Evolutionary conservation across 371 early-diverging fungal genomes (phyloP).

Genomic region (Cokeromyces recurvatus): DNA sequence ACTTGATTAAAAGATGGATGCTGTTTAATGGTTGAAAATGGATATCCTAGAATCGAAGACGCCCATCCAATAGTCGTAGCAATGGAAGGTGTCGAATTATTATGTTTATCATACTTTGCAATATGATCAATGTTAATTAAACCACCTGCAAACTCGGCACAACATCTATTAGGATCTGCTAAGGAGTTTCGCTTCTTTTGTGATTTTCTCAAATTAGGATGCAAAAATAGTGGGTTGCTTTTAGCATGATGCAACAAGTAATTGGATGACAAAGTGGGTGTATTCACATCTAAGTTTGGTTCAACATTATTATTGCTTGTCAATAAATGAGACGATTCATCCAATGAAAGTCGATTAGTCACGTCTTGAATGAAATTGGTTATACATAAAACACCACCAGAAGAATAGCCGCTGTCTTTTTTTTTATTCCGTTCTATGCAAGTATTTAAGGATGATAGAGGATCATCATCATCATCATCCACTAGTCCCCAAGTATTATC

Average conservation of each 20-base stretch:
- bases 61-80: constrained; percentile 20
- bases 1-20: constrained; percentile 11
- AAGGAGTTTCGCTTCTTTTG: neutral
- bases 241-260: too few relatives aligned
- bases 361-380: constrained; percentile 4
- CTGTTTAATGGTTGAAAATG: too few relatives aligned
- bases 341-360: neutral
- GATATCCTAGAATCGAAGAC: too few relatives aligned
- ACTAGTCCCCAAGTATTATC: constrained; percentile 40
- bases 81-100: constrained; percentile 8
- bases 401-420: constrained; percentile 42
- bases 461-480: constrained; percentile 16
- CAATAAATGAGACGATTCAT: neutral
- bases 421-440: constrained; percentile 16
- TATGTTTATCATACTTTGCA: neutral
- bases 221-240: too few relatives aligned
- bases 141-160: constrained; percentile 42
- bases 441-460: too few relatives aligned
- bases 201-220: neutral
- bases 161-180: constrained; percentile 17
- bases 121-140: constrained; percentile 23
- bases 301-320: neutral
- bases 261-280: neutral
- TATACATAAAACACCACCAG: too few relatives aligned
- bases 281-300: neutral